Conservation (phyloP, 2,329 filamentous ascomycete genomes). For the Rhynchosporium secalis region DNA sequence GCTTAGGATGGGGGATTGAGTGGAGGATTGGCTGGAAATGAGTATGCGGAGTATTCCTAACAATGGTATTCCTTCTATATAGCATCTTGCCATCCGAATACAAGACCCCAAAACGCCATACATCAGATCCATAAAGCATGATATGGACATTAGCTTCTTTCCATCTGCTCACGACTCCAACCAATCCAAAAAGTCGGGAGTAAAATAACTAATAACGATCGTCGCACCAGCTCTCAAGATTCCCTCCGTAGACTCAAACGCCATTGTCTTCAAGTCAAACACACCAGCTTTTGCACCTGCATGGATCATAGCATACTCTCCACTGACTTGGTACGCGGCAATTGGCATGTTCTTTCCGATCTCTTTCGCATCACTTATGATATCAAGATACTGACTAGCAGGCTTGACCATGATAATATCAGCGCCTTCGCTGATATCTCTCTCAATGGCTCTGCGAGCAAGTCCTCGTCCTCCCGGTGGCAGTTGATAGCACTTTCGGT, state of each 20-base stretch:
- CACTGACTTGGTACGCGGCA: constrained; percentile 94
- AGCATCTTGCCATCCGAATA: constrained; percentile 6
- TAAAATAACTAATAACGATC: constrained; percentile 93
- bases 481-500: constrained; percentile 95
- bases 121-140: constrained; percentile 7
- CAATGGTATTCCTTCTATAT: constrained; percentile 13
- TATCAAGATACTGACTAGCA: constrained; percentile 91
- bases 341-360: constrained; percentile 88
- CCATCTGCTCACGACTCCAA: constrained; percentile 49
- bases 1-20: not conserved
- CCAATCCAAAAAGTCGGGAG: constrained; percentile 75
- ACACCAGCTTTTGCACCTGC: constrained; percentile 94
- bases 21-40: not conserved
- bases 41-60: not conserved
- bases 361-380: constrained; percentile 96
- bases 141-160: not conserved
- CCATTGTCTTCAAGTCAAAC: constrained; percentile 93
- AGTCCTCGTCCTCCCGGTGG: constrained; percentile 90
- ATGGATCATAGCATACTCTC: constrained; percentile 97
- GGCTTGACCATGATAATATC: constrained; percentile 99
- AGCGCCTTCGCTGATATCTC: constrained; percentile 90
- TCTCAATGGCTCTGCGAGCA: constrained; percentile 82
- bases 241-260: constrained; percentile 89
- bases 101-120: constrained; percentile 17
- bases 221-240: constrained; percentile 91